Evolutionary conservation across 768 basidiomycete species (phyloP).

Genomic region (Goffeauzyma gilvescens): DNA sequence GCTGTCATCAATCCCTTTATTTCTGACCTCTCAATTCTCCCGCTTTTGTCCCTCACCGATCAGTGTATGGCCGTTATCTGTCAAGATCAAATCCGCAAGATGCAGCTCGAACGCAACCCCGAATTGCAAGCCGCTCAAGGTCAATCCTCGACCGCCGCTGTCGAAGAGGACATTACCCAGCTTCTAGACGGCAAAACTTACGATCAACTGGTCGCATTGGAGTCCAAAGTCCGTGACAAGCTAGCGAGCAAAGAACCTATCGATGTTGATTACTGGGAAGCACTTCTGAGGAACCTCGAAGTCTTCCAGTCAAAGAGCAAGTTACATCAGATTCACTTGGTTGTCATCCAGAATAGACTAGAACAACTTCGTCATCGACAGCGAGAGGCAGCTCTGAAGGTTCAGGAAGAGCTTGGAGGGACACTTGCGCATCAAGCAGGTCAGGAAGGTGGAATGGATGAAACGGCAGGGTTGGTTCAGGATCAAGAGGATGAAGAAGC

Average conservation of each 20-base stretch:
- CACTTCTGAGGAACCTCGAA: constrained; percentile 67
- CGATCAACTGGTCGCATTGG: constrained; percentile 61
- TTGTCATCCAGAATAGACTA: constrained; percentile 84
- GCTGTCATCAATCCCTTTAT: constrained; percentile 16
- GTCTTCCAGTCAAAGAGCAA: constrained; percentile 99
- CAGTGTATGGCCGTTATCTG: constrained; percentile 97
- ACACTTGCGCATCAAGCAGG: constrained; percentile 40
- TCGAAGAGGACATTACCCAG: constrained; percentile 64
- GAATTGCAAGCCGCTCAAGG: constrained; percentile 24
- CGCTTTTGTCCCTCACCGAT: constrained; percentile 1
- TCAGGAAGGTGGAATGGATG: constrained; percentile 24
- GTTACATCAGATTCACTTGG: constrained; percentile 76
- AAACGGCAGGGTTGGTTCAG: constrained; percentile 24
- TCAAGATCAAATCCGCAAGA: constrained; percentile 65
- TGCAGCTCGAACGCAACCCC: constrained; percentile 40
- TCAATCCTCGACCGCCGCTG: constrained; percentile 36
- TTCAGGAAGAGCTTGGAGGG: constrained; percentile 56
- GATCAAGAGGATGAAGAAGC: constrained; percentile 40
- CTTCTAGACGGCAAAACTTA: constrained; percentile 71
- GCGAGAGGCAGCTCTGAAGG: constrained; percentile 83
- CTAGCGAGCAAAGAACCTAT: constrained; percentile 79
- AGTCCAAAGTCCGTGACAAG: constrained; percentile 71
- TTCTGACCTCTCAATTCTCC: constrained; percentile 1
- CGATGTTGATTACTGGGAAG: constrained; percentile 96
- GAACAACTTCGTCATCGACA: constrained; percentile 91